These are phyloP conservation scores for Waitea zeae DNA, from an alignment of 1,284 basidiomycete species.

Conservation along the genomic window DNA sequence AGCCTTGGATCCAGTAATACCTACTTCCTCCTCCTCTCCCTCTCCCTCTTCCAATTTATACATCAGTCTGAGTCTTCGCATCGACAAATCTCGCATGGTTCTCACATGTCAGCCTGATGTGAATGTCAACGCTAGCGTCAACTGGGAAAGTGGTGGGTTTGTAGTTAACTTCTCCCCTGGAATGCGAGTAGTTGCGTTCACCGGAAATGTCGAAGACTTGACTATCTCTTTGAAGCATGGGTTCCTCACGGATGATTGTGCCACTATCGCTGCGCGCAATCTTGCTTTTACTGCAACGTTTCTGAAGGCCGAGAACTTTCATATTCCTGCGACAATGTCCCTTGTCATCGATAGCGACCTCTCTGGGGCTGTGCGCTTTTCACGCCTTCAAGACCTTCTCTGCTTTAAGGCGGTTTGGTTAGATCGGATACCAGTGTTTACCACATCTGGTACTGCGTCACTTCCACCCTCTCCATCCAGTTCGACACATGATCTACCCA, in stretches of 20 bases:
- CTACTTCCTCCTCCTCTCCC: slow-evolving; percentile 2
- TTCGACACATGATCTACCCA: slow-evolving; percentile 4
- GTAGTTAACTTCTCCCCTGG: slow-evolving; percentile 61
- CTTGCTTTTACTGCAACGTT: slow-evolving; percentile 59
- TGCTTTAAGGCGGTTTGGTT: slow-evolving; percentile 87
- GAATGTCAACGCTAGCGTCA: slow-evolving; percentile 69
- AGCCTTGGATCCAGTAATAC: slow-evolving; percentile 5
- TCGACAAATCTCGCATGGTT: slow-evolving; percentile 73
- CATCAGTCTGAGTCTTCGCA: slow-evolving; percentile 72
- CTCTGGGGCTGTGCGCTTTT: slow-evolving; percentile 55
- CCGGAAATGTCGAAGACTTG: slow-evolving; percentile 65
- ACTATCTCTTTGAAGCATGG: slow-evolving; percentile 67
- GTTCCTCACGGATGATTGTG: slow-evolving; percentile 65
- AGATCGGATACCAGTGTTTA: slow-evolving; percentile 64
- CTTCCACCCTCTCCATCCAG: slow-evolving; percentile 6
- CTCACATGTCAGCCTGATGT: slow-evolving; percentile 80
- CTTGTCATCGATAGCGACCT: slow-evolving; percentile 64
- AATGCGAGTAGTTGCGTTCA: slow-evolving; percentile 50
- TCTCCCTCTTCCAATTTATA: slow-evolving; percentile 29
- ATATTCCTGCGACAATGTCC: slow-evolving; percentile 41
- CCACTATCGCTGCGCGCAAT: slow-evolving; percentile 57
- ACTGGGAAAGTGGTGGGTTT: slow-evolving; percentile 89
- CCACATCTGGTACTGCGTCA: slow-evolving; percentile 14
- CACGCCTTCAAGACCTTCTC: slow-evolving; percentile 69
- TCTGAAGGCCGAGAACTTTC: slow-evolving; percentile 22